Evolutionary conservation across 2,329 filamentous ascomycete species (phyloP), one percentile per base, ranked within the genome.

Genomic region (Pleomassaria siparia): DNA sequence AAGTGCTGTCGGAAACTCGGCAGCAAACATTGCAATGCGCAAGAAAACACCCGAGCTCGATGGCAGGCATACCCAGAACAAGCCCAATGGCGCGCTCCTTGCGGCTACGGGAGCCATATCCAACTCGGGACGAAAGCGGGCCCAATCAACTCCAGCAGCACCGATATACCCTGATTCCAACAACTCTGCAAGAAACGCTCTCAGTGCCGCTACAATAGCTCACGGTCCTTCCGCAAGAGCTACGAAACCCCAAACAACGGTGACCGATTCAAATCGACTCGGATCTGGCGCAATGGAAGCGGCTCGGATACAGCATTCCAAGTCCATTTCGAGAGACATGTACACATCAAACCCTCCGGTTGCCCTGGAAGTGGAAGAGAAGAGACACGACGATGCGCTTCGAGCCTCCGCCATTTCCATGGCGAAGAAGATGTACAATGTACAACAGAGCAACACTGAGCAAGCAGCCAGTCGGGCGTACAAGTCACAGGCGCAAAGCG

Each of bases 331-430:
- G 28, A 79, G 85, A 51, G 84, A 85, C 51, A 88, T 95, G 83
- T 95, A 87, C 64, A 90, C 87, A 0, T 85, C 88, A 1, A 75
- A 83, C 26, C 90, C 91, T 3, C 86, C 85, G 0, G 82, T 95
- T 2, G 78, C 82, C 21, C 74, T 81, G 2, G 89, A 95, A 62
- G 73, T 84, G 0, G 86, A 94, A 32, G 90, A 96, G 61, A 81
- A 85, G 67, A 84, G 81, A 51, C 83, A 81, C 48, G 81, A 85
- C 36, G 87, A 90, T 56, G 83, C 85, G 4, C 75, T 95, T 2
- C 87, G 86, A 54, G 89, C 90, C 24, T 92, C 90, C 16, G 90
- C 91, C 2, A 76, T 96, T 2, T 89, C 88, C 10, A 95, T 96
- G 90, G 91, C 91, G 6, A 88, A 86, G 70, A 83, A 87, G 58